phyloP scores from a whole-genome alignment of 176 grass and related monocot genomes.

The Panicum miliaceum region DNA sequence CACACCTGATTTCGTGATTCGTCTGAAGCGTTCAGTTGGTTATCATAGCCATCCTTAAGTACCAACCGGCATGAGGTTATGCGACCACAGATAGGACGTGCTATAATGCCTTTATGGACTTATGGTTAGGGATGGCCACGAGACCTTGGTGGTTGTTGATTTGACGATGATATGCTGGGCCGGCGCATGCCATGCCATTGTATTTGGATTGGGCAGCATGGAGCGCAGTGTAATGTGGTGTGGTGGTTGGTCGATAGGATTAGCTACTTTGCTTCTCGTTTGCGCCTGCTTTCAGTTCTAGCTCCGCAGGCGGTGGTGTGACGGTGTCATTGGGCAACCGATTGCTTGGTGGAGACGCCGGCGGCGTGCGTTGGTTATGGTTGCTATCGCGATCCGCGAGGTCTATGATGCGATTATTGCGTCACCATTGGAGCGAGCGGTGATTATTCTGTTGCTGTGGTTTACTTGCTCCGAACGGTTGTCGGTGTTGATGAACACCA shows the following conservation, averaged over 20 bases:
- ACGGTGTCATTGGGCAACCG: conserved; percentile 8
- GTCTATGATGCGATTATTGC: too few species aligned
- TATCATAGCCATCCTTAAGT: not conserved
- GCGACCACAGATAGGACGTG: not conserved
- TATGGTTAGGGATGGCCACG: not conserved
- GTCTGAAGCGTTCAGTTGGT: not conserved
- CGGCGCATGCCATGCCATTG: not conserved
- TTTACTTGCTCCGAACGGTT: not conserved
- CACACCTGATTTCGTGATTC: not conserved
- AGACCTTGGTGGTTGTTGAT: not conserved
- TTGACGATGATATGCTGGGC: not conserved
- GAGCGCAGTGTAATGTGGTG: not conserved
- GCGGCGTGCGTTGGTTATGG: not conserved
- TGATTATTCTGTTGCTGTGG: not conserved
- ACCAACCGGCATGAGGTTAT: not conserved
- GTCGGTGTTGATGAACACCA: not conserved
- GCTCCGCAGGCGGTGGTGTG: not conserved
- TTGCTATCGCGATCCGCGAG: not conserved
- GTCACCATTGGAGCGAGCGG: too few species aligned
- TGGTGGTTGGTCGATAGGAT: not conserved
- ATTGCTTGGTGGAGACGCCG: conserved; percentile 35
- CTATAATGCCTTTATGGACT: not conserved
- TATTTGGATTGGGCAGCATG: not conserved
- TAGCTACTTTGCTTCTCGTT: conserved; percentile 46
- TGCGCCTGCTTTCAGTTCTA: not conserved